Base-by-base conservation (phyloP, 2,329 filamentous ascomycete species). In the Aspergillus sp. region DNA sequence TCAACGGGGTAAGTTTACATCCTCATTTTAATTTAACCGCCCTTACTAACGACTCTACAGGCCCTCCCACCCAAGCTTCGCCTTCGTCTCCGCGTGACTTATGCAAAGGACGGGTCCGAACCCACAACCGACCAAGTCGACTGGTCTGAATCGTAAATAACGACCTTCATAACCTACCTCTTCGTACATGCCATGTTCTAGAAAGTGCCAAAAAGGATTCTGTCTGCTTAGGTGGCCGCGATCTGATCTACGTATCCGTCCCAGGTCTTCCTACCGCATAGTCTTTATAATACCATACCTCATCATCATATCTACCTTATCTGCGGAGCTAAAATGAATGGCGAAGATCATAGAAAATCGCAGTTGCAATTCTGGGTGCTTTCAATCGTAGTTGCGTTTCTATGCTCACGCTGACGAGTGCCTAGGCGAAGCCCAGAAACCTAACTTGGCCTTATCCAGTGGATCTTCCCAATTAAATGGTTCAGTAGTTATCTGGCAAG, bases 101-200 rank as follows among this genome's bases (percentile, higher is more conserved):
- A 92, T 73, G 80, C 84, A 34, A 89, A 89, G 73, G 85, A 89
- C 56, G 83, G 85, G 57, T 85, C 81, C 22, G 86, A 86, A 52
- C 83, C 88, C 61, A 82, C 96, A 17, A 89, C 89, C 71, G 95
- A 99, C 70, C 93, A 98, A 77, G 92, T 98, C 57, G 96, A 97
- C 78, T 99, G 95, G 95, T 88, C 90, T 30, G 95, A 99, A 76
- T 88, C 91, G 45, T 73, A 58, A 65, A 41, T 43, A 32, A 51
- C 44, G 13, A 32, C 24, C 47, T 30, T 22, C 48, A 24, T 5
- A 26, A 38, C 22, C 18, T 47, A 20, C 11, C 11, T 20, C 30
- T 13, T 13, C 22, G 39, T 55, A 43, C 32, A 55, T 43, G 38
- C 18, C 51, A 38, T 50, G 22, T 55, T 26, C 39, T 49, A 49